A percentile compares a stretch with the other conserved stretches of the same genome.
phyloP scores from a whole-genome alignment of 495 filamentous ascomycete species.

The Aspergillus nidulans region DNA sequence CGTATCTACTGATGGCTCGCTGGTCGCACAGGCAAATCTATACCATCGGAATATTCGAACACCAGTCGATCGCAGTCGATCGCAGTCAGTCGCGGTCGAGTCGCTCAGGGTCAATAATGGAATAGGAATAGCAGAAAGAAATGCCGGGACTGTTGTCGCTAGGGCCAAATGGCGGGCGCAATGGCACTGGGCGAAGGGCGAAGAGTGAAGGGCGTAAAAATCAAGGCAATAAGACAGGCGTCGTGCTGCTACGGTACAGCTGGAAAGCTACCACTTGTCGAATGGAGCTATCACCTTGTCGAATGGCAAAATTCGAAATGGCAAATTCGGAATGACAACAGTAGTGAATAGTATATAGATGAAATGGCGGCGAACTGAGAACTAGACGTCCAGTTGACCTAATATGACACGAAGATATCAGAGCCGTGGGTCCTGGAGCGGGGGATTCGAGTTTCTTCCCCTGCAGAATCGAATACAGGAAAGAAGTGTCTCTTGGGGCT shows the following conservation, averaged over 20 bases:
- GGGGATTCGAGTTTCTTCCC: not conserved
- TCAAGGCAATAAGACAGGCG: not conserved
- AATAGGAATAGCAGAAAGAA: too few species aligned
- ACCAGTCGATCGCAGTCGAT: too few species aligned
- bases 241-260: constrained; percentile 16
- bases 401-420: constrained; percentile 9
- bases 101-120: not conserved
- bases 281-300: constrained; percentile 3
- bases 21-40: constrained; percentile 10
- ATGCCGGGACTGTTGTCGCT: too few species aligned
- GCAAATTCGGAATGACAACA: constrained; percentile 5
- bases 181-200: too few species aligned
- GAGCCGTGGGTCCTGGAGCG: not conserved
- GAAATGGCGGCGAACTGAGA: constrained; percentile 4
- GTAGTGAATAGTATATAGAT: constrained; percentile 15
- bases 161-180: constrained; percentile 14
- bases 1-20: not conserved
- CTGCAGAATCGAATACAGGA: not conserved
- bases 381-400: constrained; percentile 7
- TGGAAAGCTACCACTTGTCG: constrained; percentile 1
- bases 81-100: too few species aligned
- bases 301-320: constrained; percentile 2
- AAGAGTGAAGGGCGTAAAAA: too few species aligned
- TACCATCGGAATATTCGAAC: not conserved
- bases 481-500: not conserved